These are phyloP conservation scores for Cadophora malorum DNA, from an alignment of 2,329 filamentous ascomycete genomes.

Conservation along the genomic window DNA sequence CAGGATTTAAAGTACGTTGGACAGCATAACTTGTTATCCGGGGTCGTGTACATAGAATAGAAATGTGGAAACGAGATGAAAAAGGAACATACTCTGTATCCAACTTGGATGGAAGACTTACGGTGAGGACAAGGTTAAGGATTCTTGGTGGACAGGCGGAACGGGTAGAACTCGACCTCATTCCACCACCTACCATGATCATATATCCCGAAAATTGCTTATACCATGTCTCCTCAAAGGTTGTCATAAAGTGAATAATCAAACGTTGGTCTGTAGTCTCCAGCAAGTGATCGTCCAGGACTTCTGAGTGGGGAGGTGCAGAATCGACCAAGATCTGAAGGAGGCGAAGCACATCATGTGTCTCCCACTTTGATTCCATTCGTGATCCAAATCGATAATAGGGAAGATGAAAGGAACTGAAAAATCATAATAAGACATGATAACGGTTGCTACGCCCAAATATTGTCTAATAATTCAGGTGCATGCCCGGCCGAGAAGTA, in stretches of 20 bases:
- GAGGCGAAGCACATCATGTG: conserved; percentile 7
- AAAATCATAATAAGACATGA: not conserved
- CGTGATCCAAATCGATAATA: not conserved
- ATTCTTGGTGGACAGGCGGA: not conserved
- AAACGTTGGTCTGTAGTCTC: not conserved
- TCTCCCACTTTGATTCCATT: not conserved
- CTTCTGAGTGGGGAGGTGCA: not conserved
- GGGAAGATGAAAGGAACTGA: too few relatives aligned
- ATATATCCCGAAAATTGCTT: not conserved
- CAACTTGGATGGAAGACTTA: too few relatives aligned
- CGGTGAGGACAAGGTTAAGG: too few relatives aligned
- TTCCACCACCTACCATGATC: not conserved
- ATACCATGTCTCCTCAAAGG: not conserved
- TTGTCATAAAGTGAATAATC: not conserved
- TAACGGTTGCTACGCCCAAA: not conserved
- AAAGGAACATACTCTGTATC: not conserved
- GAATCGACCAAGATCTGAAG: not conserved
- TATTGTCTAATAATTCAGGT: not conserved
- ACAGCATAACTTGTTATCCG: too few relatives aligned
- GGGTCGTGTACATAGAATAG: not conserved
- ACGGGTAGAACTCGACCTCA: not conserved
- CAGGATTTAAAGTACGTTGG: not conserved
- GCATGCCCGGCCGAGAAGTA: not conserved
- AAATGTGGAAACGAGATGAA: not conserved
- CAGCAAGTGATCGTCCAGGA: not conserved